A percentile compares a stretch with the other conserved stretches of the same genome.
These are phyloP conservation scores for Rheum nobile DNA, from an alignment of 148 eudicot genomes.

Conservation along the genomic window DNA sequence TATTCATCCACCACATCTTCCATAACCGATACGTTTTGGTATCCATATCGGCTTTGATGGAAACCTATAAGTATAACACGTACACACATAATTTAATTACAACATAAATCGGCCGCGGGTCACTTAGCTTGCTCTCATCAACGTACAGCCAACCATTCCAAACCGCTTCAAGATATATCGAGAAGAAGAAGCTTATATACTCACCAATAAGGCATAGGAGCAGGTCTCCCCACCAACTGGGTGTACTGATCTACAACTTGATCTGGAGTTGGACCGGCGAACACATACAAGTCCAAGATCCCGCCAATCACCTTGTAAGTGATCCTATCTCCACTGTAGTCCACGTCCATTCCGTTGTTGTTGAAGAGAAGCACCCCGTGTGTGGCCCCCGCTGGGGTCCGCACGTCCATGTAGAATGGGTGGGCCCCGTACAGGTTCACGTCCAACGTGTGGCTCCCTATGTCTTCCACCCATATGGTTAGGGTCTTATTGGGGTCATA, in stretches of 20 bases:
- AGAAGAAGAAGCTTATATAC: conserved; percentile 20
- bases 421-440: conserved; percentile 44
- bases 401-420: conserved; percentile 44
- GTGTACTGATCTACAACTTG: conserved; percentile 41
- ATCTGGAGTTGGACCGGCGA: conserved; percentile 27
- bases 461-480: conserved; percentile 42
- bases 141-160: too few relatives aligned
- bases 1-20: conserved; percentile 30
- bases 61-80: conserved; percentile 22
- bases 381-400: conserved; percentile 20
- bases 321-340: too few relatives aligned
- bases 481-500: conserved; percentile 31
- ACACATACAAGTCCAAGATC: conserved; percentile 37
- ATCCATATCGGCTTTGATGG: conserved; percentile 45
- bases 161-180: too few relatives aligned
- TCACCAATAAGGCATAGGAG: conserved; percentile 57
- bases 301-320: conserved; percentile 47
- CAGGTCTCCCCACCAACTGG: conserved; percentile 33
- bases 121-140: too few relatives aligned
- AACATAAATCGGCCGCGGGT: too few relatives aligned
- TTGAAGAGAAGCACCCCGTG: conserved; percentile 43
- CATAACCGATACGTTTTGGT: conserved; percentile 22
- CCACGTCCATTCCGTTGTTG: conserved; percentile 54
- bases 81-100: too few relatives aligned
- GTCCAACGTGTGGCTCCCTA: conserved; percentile 20